Evolutionary conservation across 352 stramenopile genomes (phyloP).

Genomic region (Globisporangium nodosum): DNA sequence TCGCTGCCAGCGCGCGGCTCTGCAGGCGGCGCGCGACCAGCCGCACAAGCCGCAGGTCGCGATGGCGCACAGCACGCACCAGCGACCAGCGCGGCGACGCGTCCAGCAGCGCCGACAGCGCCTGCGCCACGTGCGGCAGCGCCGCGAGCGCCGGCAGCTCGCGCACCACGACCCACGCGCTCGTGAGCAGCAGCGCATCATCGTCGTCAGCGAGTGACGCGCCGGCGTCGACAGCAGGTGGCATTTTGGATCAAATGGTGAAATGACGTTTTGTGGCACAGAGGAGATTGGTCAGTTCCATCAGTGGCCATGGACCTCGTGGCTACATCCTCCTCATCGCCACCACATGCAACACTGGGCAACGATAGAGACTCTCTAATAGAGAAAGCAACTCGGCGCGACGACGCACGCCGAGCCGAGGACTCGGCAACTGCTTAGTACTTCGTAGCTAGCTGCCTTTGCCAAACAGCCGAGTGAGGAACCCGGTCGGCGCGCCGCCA

Average conservation of each 20-base stretch:
- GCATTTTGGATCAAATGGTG: too few species aligned
- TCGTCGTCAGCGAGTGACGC: background rate
- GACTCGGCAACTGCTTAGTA: too few species aligned
- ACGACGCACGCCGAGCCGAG: background rate
- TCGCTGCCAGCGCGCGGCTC: background rate
- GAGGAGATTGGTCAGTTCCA: too few species aligned
- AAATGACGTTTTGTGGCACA: too few species aligned
- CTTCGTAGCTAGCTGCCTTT: conserved; percentile 16
- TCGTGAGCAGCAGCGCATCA: conserved; percentile 26
- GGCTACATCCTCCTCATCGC: too few species aligned
- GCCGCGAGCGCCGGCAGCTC: conserved; percentile 17
- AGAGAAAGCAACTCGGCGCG: too few species aligned
- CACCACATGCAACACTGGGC: too few species aligned
- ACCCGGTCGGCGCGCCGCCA: conserved; percentile 25
- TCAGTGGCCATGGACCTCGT: too few species aligned
- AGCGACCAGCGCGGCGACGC: conserved; percentile 18
- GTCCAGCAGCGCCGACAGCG: conserved; percentile 22
- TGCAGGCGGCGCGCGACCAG: background rate
- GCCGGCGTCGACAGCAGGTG: too few species aligned
- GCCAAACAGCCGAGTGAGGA: conserved; percentile 52
- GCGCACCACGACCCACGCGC: conserved; percentile 39
- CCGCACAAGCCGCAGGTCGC: conserved; percentile 5
- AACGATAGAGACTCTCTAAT: too few species aligned
- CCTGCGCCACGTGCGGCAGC: conserved; percentile 21
- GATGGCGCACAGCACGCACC: conserved; percentile 1